Percentiles rank a stretch among this genome's conserved stretches.
Conservation (phyloP, 208 protist genomes). For the Tritrichomonas foetus region DNA sequence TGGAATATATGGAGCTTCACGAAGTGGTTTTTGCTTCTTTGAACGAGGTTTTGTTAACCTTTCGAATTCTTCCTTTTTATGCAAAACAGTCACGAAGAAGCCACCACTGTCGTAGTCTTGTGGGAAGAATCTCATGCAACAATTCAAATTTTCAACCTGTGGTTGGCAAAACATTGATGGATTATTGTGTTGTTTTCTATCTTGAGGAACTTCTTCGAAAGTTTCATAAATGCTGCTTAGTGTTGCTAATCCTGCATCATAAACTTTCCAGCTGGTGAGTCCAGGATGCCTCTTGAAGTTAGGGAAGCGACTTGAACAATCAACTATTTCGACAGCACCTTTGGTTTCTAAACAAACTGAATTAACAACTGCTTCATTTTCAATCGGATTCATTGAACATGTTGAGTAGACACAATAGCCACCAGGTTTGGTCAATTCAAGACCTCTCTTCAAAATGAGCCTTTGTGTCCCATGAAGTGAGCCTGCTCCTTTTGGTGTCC, state of each 20-base stretch:
- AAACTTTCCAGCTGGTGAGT: constrained; percentile 57
- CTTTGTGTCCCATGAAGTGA: constrained; percentile 53
- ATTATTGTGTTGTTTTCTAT: background rate
- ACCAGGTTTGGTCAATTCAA: constrained; percentile 46
- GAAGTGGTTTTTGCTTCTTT: background rate
- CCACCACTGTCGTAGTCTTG: constrained; percentile 64
- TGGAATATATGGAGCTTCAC: constrained; percentile 15
- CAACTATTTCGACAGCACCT: constrained; percentile 49
- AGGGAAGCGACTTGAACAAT: constrained; percentile 51
- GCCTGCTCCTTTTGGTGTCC: constrained; percentile 40
- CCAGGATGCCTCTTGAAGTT: constrained; percentile 47
- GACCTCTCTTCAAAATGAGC: constrained; percentile 44
- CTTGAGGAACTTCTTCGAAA: background rate
- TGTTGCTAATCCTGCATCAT: too few species aligned
- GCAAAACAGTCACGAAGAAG: constrained; percentile 65
- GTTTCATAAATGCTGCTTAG: background rate
- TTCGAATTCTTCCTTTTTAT: constrained; percentile 49
- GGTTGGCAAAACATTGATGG: background rate
- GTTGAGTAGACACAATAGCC: constrained; percentile 63
- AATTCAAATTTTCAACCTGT: background rate
- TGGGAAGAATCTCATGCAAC: constrained; percentile 62
- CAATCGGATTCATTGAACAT: constrained; percentile 63
- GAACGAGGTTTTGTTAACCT: background rate
- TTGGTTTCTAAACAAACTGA: constrained; percentile 48
- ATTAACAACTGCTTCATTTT: constrained; percentile 64